A percentile compares a stretch with the other conserved stretches of the same genome.
Conservation (phyloP, 768 basidiomycete species). For the Rhodotorula graminis region DNA sequence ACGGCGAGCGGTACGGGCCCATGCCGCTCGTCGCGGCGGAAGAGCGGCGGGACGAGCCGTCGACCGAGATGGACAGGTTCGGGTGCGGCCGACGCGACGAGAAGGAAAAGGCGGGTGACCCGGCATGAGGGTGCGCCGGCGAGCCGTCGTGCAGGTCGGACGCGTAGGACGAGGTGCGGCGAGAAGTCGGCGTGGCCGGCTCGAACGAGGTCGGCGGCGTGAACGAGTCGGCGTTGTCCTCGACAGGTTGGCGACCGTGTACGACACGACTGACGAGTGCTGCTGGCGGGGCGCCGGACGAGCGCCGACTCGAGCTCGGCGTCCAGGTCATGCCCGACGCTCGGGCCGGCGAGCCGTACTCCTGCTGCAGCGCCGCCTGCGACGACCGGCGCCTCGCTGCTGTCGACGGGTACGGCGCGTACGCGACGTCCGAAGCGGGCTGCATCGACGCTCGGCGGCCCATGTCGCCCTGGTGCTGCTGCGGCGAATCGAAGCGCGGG, state of each 20-base stretch:
- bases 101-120: background rate
- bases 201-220: too few species aligned
- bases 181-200: background rate
- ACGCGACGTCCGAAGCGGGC: background rate
- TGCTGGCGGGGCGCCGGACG: background rate
- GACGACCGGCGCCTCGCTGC: background rate
- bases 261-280: background rate
- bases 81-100: background rate
- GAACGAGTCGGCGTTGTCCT: background rate
- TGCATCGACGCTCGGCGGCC: background rate
- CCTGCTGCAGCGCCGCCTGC: too few species aligned
- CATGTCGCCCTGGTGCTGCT: background rate
- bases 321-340: background rate
- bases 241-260: background rate
- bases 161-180: background rate
- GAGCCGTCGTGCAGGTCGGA: background rate
- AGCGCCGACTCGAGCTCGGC: background rate
- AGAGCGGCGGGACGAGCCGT: background rate
- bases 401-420: background rate
- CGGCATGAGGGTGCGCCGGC: background rate
- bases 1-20: background rate
- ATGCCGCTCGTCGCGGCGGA: background rate
- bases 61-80: conserved; percentile 10
- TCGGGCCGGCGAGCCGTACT: background rate
- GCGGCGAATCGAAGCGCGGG: background rate